Base-by-base conservation (phyloP, 257 asterid genomes). In the Echites panduratus region DNA sequence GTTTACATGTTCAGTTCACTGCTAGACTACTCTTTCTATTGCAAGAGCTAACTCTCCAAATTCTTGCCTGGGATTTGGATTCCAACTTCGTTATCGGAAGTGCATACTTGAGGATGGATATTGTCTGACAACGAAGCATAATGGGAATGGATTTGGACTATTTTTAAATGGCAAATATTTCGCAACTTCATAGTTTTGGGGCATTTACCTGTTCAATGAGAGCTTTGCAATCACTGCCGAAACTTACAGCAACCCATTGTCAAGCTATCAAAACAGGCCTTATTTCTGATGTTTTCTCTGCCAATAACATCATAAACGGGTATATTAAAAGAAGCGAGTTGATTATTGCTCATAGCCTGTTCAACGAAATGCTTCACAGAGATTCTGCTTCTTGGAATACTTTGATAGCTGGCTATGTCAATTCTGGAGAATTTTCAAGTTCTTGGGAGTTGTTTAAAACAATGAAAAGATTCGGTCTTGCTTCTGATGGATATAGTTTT, bases 361-460 rank as follows among this genome's bases (percentile, higher is more conserved):
- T 93, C 89, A 88, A 82, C 77, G 93, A 90, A 63, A 90, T 89
- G 94, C 89, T 93, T 72, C 77, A 81, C 57, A 85, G 83, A 74
- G 96, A 93, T 72, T 82, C 88, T 24, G 90, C 85, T 40, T 86
- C 97, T 70, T 90, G 98, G 97, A 93, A 93, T 88, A 90, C 90
- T 47, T 32, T 90, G 75, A 79, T 93, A 77, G 67, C 95, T 29
- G 96, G 88, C 20, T 78, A 85, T 65, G 87, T 87, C 56, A 93
- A 86, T 74, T 78, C 84, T 1, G 79, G 89, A 43, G 73, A 67
- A 52, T 83, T 89, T 68, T 20, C 32, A 62, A 68, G 68, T 65
- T 85, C 96, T 27, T 89, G 97, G 96, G 90, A 68, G 57, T 79
- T 82, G 61, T 73, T 82, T 43, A 85, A 79, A 58, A 71, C 78